These are phyloP conservation scores for Globisporangium okanoganense DNA, from an alignment of 352 stramenopile genomes.

Conservation along the genomic window DNA sequence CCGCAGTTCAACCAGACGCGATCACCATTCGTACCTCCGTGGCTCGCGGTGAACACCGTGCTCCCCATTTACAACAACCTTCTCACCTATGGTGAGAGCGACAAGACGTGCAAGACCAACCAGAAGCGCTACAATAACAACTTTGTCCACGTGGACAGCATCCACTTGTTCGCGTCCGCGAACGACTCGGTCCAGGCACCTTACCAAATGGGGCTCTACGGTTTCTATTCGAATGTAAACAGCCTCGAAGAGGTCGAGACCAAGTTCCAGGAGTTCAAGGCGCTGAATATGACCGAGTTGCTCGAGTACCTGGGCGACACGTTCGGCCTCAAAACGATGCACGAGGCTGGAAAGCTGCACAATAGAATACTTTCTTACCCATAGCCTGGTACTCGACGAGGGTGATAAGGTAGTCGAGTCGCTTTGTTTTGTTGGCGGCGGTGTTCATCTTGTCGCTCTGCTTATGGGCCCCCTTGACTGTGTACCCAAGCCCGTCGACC, in stretches of 20 bases:
- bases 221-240: slow-evolving; percentile 10
- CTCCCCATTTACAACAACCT: slow-evolving; percentile 17
- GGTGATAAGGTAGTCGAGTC: too few species aligned
- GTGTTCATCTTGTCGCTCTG: too few species aligned
- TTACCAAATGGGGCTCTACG: slow-evolving; percentile 16
- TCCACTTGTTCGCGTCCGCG: slow-evolving; percentile 15
- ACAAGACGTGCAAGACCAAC: slow-evolving; percentile 5
- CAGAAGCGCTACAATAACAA: slow-evolving; percentile 22
- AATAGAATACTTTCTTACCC: too few species aligned
- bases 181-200: slow-evolving; percentile 15
- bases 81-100: slow-evolving; percentile 5
- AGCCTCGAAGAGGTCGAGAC: not conserved
- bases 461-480: too few species aligned
- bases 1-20: slow-evolving; percentile 18
- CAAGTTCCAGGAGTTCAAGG: slow-evolving; percentile 13
- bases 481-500: too few species aligned
- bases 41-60: slow-evolving; percentile 13
- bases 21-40: slow-evolving; percentile 14
- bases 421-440: too few species aligned
- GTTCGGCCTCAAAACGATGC: slow-evolving; percentile 18
- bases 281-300: slow-evolving; percentile 21
- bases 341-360: slow-evolving; percentile 13
- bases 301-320: slow-evolving; percentile 22
- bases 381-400: too few species aligned
- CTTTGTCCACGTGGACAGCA: slow-evolving; percentile 19